These are phyloP conservation scores for Citrullus amarus DNA, from an alignment of 306 rosid species.

Conservation along the genomic window DNA sequence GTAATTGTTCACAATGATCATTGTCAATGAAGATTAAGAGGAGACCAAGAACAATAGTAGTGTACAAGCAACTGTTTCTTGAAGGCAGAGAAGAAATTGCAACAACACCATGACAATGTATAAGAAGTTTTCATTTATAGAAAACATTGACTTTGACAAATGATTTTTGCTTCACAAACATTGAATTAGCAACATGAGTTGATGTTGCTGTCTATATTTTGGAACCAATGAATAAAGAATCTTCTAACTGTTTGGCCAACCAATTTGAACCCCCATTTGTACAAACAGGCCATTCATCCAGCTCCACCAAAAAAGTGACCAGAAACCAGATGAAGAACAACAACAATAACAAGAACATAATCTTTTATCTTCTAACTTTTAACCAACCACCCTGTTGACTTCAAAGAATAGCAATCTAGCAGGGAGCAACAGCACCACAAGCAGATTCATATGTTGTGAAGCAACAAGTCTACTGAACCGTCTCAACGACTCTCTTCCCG, in stretches of 20 bases:
- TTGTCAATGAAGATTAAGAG: background rate
- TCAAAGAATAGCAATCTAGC: constrained; percentile 46
- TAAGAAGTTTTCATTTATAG: background rate
- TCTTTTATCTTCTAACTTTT: background rate
- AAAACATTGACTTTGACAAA: background rate
- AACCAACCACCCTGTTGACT: constrained; percentile 26
- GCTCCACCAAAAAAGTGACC: background rate
- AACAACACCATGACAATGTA: background rate
- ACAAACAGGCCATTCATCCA: constrained; percentile 12
- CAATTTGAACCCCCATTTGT: constrained; percentile 19
- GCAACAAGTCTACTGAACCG: constrained; percentile 67
- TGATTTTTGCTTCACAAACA: background rate
- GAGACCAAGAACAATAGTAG: background rate
- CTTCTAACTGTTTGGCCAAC: constrained; percentile 18
- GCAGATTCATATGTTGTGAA: constrained; percentile 63
- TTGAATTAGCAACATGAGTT: background rate
- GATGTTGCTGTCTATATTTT: constrained; percentile 5
- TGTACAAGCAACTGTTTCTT: background rate
- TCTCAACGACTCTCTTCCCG: constrained; percentile 58
- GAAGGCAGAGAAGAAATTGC: background rate
- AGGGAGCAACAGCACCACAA: constrained; percentile 61
- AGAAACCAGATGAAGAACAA: background rate
- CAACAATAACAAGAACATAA: background rate
- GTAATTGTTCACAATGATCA: background rate
- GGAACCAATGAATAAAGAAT: constrained; percentile 77